phyloP scores from a whole-genome alignment of 2,329 filamentous ascomycete genomes.

The Zasmidium cellare region DNA sequence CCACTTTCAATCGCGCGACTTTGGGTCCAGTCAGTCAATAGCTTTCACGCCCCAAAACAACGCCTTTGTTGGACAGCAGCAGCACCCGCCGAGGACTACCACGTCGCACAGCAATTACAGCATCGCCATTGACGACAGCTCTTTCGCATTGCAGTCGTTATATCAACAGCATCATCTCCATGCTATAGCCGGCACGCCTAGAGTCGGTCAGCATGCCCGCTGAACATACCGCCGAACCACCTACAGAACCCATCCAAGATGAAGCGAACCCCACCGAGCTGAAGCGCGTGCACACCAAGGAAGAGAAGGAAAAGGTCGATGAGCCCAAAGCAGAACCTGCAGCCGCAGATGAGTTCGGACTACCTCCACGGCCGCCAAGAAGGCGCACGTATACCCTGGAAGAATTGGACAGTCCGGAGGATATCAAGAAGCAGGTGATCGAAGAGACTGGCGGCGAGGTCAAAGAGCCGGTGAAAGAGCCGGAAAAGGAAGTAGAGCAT shows the following conservation, averaged over 20 bases:
- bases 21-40: neutral
- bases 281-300: conserved; percentile 18
- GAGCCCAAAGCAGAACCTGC: conserved; percentile 26
- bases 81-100: neutral
- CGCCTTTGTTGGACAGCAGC: neutral
- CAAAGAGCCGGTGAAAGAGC: conserved; percentile 11
- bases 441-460: conserved; percentile 23
- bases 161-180: neutral
- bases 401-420: conserved; percentile 26
- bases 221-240: conserved; percentile 8
- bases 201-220: conserved; percentile 16
- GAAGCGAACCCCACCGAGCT: conserved; percentile 4
- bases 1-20: neutral
- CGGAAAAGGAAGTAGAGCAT: neutral
- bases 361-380: conserved; percentile 34
- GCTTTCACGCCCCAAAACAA: too few species aligned
- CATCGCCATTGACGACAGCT: neutral
- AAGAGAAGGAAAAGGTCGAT: conserved; percentile 17
- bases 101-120: neutral
- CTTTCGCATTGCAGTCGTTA: neutral
- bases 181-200: neutral
- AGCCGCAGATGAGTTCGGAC: conserved; percentile 39
- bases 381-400: conserved; percentile 29
- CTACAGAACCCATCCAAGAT: neutral
- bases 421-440: conserved; percentile 17